phyloP scores from a whole-genome alignment of 495 filamentous ascomycete species.

The Aspergillus hancockii region DNA sequence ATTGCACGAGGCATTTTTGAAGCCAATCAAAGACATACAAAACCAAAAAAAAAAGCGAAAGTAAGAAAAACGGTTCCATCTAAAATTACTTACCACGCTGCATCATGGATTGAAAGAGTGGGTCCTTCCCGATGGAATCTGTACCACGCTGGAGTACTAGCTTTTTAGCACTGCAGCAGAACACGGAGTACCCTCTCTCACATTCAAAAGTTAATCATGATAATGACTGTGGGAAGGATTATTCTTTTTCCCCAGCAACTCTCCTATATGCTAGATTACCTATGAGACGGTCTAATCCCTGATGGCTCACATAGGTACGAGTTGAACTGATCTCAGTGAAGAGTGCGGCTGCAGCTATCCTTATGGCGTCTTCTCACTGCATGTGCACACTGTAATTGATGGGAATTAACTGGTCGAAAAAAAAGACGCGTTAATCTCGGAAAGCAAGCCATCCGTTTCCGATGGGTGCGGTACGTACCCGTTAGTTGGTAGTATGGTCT shows the following conservation, averaged over 20 bases:
- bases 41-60: conserved; percentile 7
- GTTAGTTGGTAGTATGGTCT: neutral
- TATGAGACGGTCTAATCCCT: neutral
- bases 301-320: neutral
- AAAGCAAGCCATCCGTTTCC: neutral
- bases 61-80: conserved; percentile 18
- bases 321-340: neutral
- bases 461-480: neutral
- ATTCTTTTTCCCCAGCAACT: neutral
- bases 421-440: neutral
- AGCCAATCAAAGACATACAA: conserved; percentile 21
- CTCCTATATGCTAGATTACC: neutral
- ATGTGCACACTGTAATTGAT: neutral
- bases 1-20: conserved; percentile 34
- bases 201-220: neutral
- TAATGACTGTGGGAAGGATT: neutral
- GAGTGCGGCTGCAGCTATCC: neutral
- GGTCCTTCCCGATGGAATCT: conserved; percentile 3
- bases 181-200: neutral
- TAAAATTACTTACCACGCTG: conserved; percentile 15
- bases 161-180: neutral
- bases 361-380: neutral
- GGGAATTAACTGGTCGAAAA: neutral
- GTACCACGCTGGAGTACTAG: neutral
- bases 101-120: conserved; percentile 2